Percentiles rank a stretch among this genome's conserved stretches.
Conservation (phyloP, 805 yeast genomes). For the Nakazawaea pomicola region DNA sequence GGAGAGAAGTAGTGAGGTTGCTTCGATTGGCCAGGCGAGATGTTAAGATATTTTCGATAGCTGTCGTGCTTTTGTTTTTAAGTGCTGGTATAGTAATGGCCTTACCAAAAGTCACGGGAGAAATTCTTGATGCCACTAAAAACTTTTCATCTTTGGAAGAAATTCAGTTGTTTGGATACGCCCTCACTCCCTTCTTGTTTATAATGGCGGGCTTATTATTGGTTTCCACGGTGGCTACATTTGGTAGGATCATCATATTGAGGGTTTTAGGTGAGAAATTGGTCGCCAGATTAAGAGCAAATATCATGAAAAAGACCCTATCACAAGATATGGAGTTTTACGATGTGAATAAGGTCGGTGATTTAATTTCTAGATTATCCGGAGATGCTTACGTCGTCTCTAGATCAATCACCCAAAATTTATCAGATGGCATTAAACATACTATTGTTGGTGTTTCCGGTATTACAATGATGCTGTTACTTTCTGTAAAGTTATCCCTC, state of each 20-base stretch:
- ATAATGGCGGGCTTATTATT: slow-evolving; percentile 59
- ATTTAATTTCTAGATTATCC: slow-evolving; percentile 79
- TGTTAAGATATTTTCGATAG: slow-evolving; percentile 35
- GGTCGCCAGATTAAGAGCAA: slow-evolving; percentile 77
- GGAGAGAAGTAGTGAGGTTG: slow-evolving; percentile 34
- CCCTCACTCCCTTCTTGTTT: slow-evolving; percentile 54
- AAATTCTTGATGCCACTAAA: slow-evolving; percentile 45
- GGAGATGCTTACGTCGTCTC: slow-evolving; percentile 90
- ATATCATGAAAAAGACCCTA: slow-evolving; percentile 70
- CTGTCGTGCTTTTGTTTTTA: slow-evolving; percentile 37
- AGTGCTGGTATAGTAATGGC: slow-evolving; percentile 48
- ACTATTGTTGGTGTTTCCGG: slow-evolving; percentile 78
- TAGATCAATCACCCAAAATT: slow-evolving; percentile 78
- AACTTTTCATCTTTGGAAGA: slow-evolving; percentile 22
- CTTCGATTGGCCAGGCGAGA: slow-evolving; percentile 40
- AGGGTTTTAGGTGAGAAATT: slow-evolving; percentile 81
- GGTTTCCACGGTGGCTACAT: slow-evolving; percentile 74
- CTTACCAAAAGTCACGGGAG: slow-evolving; percentile 52
- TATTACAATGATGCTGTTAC: slow-evolving; percentile 83
- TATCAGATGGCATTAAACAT: slow-evolving; percentile 88
- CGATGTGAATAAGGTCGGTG: slow-evolving; percentile 90
- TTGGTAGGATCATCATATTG: slow-evolving; percentile 70
- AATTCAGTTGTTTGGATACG: slow-evolving; percentile 48
- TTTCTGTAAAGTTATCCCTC: slow-evolving; percentile 73
- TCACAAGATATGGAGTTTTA: slow-evolving; percentile 87